Percentiles rank a stretch among this genome's conserved stretches.
Evolutionary conservation across 2,329 filamentous ascomycete species (phyloP).

Genomic region (Endothia cerciana): DNA sequence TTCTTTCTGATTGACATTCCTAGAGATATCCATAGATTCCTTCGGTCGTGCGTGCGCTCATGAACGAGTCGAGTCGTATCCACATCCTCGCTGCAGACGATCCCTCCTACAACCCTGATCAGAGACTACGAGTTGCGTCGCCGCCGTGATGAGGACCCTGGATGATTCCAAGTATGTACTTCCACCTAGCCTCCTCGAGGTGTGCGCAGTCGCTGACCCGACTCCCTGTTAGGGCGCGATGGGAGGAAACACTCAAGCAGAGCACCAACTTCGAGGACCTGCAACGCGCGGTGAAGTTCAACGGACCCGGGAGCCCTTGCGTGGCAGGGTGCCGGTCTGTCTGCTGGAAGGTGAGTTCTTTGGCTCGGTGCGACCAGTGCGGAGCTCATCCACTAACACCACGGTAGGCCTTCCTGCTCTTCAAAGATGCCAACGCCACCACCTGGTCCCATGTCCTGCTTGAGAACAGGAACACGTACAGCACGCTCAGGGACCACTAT

Average conservation of each 20-base stretch:
- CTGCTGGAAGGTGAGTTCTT: conserved; percentile 74
- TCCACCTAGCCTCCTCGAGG: neutral
- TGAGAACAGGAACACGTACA: conserved; percentile 75
- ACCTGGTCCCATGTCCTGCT: conserved; percentile 71
- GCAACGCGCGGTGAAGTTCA: conserved; percentile 65
- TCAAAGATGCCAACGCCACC: conserved; percentile 65
- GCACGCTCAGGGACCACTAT: conserved; percentile 72
- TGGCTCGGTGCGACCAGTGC: neutral
- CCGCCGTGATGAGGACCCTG: conserved; percentile 53
- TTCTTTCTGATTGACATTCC: neutral
- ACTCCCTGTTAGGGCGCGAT: conserved; percentile 59
- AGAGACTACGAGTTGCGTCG: neutral
- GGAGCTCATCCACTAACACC: conserved; percentile 25
- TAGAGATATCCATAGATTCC: neutral
- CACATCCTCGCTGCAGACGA: neutral
- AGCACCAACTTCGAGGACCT: conserved; percentile 63
- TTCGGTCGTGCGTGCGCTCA: neutral
- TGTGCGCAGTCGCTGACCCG: conserved; percentile 4
- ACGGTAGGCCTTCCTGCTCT: conserved; percentile 76
- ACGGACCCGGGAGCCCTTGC: conserved; percentile 65
- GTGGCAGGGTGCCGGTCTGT: conserved; percentile 78
- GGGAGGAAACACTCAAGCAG: conserved; percentile 65
- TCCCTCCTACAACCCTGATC: neutral
- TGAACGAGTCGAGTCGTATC: neutral
- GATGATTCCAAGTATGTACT: conserved; percentile 54